Base-by-base conservation (phyloP, 2,329 filamentous ascomycete genomes). In the Cladosporium sphaerospermum region DNA sequence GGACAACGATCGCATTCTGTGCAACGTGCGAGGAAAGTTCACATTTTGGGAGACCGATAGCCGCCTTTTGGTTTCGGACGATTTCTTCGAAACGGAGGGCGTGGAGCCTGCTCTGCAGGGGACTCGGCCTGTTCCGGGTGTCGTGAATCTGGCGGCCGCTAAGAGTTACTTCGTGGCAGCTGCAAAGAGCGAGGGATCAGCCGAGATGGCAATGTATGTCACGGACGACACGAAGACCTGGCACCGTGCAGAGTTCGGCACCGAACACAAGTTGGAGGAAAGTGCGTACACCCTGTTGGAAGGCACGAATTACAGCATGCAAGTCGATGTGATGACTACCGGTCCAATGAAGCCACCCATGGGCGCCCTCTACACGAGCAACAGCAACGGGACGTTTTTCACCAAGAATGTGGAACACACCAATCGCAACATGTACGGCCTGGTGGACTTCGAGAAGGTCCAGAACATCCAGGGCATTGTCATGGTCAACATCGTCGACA, bases 351-450 rank as follows among this genome's bases (percentile, higher is more conserved):
- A 70, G 53, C 81, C 80, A 36, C 81, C 86, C 0, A 92, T 96
- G 81, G 95, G 93, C 33, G 84, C 87, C 9, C 77, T 99, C 53
- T 92, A 96, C 65, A 95, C 90, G 5, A 97, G 92, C 67, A 99
- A 99, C 68, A 97, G 91, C 32, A 95, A 97, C 67, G 93, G 93
- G 56, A 96, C 90, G 2, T 96, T 92, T 70, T 99, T 97, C 68
- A 93, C 88, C 2, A 84, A 86, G 64, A 97, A 96, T 63, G 80
- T 92, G 53, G 88, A 95, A 55, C 86, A 96, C 68, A 96, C 92
- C 33, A 97, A 99, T 69, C 86, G 91, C 62, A 87, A 92, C 63
- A 62, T 68, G 9, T 72, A 74, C 28, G 90, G 89, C 2, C 81
- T 84, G 54, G 91, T 99, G 47, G 93, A 99, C 69, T 99, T 97